phyloP scores from a whole-genome alignment of 306 rosid species.

The Cotoneaster glaucophyllus region DNA sequence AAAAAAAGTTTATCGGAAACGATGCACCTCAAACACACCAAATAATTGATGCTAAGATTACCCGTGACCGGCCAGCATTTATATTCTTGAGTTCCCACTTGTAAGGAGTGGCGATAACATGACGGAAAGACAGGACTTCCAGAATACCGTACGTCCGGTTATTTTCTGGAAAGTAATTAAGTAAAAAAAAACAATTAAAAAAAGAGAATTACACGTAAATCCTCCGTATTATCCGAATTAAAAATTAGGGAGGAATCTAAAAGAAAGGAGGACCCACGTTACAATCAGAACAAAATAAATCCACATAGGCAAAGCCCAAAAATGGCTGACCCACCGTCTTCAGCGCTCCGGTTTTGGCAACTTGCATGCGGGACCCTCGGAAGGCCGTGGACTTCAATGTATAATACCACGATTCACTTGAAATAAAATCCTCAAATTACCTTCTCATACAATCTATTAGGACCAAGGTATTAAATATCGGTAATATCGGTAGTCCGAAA shows the following conservation, averaged over 20 bases:
- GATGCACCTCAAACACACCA: not conserved
- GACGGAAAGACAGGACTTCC: constrained; percentile 3
- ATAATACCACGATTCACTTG: not conserved
- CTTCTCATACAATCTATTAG: too few species aligned
- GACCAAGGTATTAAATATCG: too few species aligned
- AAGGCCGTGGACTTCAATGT: constrained; percentile 18
- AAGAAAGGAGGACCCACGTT: not conserved
- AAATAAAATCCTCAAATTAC: not conserved
- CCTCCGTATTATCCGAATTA: not conserved
- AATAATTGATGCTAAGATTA: not conserved
- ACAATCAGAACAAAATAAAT: constrained; percentile 2
- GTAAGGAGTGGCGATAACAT: constrained; percentile 22
- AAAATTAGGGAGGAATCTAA: not conserved
- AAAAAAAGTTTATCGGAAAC: not conserved
- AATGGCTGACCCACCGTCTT: constrained; percentile 30
- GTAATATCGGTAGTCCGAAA: too few species aligned
- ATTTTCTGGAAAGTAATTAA: not conserved
- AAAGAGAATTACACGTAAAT: not conserved
- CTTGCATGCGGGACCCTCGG: constrained; percentile 27
- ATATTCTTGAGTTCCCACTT: constrained; percentile 28
- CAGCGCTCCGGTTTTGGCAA: constrained; percentile 29
- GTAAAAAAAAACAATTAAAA: not conserved
- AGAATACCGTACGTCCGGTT: constrained; percentile 20
- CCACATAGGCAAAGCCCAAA: not conserved
- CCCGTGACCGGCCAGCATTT: not conserved